Evolutionary conservation across 805 yeast species (phyloP), one percentile per base, ranked within the genome.

Genomic region (Yarrowia sp.): DNA sequence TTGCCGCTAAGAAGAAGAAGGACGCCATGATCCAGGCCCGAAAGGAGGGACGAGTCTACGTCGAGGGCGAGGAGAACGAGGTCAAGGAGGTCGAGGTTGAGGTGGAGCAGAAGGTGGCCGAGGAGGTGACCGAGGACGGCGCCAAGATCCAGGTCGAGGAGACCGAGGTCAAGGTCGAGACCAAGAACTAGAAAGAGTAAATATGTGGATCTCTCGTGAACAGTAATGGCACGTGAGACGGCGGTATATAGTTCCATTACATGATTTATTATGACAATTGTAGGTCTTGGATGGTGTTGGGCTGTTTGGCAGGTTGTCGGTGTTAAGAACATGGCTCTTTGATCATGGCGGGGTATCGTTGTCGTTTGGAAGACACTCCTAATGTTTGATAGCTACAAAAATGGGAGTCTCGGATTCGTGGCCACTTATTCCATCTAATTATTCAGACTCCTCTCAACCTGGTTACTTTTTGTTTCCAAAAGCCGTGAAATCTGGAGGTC

Each of bases 201-300:
- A 51, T 51, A 51, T 47, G 56, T 32, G 42, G 58, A 51, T 35
- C 42, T 51, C 42, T 32, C 58, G 58, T 51, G 58, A 12, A 24
- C 41, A 51, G 58, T 51, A 51, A 51, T 51, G 58, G 58, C 58
- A 51, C 58, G 58, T n/a, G 58, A 51, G 58, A 33, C 58, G n/a
- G n/a, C n/a, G 42, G 58, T 51, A 51, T 51, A 51, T 51, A 51
- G 58, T 51, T 51, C 58, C 58, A 51, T 51, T 51, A 51, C 58
- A 51, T 51, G 58, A 51, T 51, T 51, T 51, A 51, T 51, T 51
- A 32, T 16, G 22, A 25, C n/a, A 16, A 10, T 19, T 36, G 41
- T 10, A 18, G n/a, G n/a, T n/a, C n/a, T n/a, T n/a, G n/a, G n/a
- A n/a, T n/a, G n/a, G n/a, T n/a, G n/a, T n/a, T n/a, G n/a, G n/a